Evolutionary conservation across 139 green algal species (phyloP), one percentile per base, ranked within the genome.

Genomic region (Ettlia oleoabundans): DNA sequence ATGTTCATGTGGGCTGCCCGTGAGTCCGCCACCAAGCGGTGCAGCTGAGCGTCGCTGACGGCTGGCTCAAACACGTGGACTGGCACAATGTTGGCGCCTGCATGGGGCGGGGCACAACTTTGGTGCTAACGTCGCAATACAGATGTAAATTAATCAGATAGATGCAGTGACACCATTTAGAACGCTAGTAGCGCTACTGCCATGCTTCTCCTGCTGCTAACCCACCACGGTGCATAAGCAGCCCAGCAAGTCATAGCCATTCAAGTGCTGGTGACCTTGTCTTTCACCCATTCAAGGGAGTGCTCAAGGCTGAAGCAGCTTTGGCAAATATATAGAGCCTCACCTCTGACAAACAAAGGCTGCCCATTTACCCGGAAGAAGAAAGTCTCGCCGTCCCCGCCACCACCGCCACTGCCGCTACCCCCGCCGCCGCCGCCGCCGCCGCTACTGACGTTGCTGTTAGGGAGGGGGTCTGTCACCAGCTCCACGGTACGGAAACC

Each of bases 31-130:
- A 96, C 84, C 79, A 94, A 67, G 15, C 43, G 51, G n/a, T 30
- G 37, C 53, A 91, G 68, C n/a, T 67, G 51, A 1, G 69, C 58
- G 19, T 33, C 37, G 0, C 62, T 84, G 2, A 83, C 84, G 0
- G 68, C 68, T 2, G 63, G 86, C 78, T 87, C 88, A 28, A 94
- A 65, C 18, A 94, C 42, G 63, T 92, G 64, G 22, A 90, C 47
- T 6, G 93, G 93, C 43, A 97, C 90, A 26, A 94, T 43, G 74
- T 97, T 97, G 81, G 93, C 86, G 18, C 94, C 92, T 90, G 83
- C 80, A 61, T 8, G 7, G 65, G 26, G 24, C 0, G 32, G 3
- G 30, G 71, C 9, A 2, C 10, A 15, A 47, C 30, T 32, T 63
- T 8, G 33, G 9, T 28, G 33, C 1, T 13, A 38, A 26, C 33